Evolutionary conservation across 1,284 basidiomycete genomes (phyloP).

Genomic region (Microbotryum scabiosae): DNA sequence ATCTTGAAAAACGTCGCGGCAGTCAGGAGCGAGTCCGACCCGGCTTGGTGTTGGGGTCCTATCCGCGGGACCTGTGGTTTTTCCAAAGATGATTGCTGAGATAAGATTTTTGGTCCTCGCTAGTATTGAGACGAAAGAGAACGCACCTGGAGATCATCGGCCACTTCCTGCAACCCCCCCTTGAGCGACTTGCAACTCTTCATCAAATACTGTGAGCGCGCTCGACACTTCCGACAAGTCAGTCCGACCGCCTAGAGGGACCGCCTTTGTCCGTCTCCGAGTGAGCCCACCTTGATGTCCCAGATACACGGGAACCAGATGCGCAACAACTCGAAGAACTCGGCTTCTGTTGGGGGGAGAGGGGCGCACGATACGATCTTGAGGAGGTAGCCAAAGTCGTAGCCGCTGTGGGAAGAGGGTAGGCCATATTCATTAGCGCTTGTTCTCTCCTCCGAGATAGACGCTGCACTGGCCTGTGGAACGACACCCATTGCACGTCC

Average conservation of each 20-base stretch:
- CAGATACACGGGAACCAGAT: slow-evolving; percentile 97
- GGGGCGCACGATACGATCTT: slow-evolving; percentile 85
- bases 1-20: slow-evolving; percentile 94
- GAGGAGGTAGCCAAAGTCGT: slow-evolving; percentile 98
- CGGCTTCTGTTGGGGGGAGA: slow-evolving; percentile 77
- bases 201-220: slow-evolving; percentile 65
- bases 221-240: not conserved
- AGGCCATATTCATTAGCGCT: not conserved
- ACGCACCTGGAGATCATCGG: slow-evolving; percentile 76
- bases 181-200: slow-evolving; percentile 78
- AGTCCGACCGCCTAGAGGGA: not conserved
- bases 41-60: slow-evolving; percentile 89
- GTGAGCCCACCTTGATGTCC: slow-evolving; percentile 59
- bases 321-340: slow-evolving; percentile 79
- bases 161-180: slow-evolving; percentile 91
- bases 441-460: not conserved
- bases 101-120: not conserved
- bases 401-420: slow-evolving; percentile 56
- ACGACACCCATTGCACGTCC: slow-evolving; percentile 94
- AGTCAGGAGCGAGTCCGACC: slow-evolving; percentile 88
- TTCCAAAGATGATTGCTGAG: not conserved
- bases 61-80: slow-evolving; percentile 66
- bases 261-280: too few relatives aligned
- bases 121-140: not conserved
- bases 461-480: slow-evolving; percentile 90